These are phyloP conservation scores for Hydnomerulius pinastri DNA, from an alignment of 768 basidiomycete species.

Conservation along the genomic window DNA sequence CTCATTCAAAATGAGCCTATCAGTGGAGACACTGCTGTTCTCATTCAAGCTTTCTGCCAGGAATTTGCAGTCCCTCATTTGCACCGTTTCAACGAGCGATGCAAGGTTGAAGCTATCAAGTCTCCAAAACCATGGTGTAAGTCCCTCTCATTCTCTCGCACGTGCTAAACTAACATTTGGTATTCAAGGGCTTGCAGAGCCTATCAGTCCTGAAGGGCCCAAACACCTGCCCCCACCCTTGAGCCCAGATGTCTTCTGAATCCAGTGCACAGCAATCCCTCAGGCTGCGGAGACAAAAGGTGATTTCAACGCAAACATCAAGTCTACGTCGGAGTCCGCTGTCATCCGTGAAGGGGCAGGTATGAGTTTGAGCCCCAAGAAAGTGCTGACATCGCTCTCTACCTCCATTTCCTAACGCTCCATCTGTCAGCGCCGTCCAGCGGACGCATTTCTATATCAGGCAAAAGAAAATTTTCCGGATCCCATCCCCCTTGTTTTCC, in stretches of 20 bases:
- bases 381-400: too few relatives aligned
- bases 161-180: too few relatives aligned
- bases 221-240: neutral
- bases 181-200: neutral
- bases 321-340: too few relatives aligned
- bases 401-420: too few relatives aligned
- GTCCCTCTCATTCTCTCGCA: too few relatives aligned
- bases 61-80: slow-evolving; percentile 12
- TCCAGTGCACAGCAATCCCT: too few relatives aligned
- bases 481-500: neutral
- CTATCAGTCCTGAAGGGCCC: neutral
- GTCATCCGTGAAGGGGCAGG: too few relatives aligned
- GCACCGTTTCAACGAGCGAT: slow-evolving; percentile 1
- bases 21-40: neutral
- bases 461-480: neutral
- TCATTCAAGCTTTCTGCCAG: slow-evolving; percentile 12
- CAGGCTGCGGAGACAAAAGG: too few relatives aligned
- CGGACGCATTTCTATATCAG: neutral
- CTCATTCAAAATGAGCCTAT: neutral
- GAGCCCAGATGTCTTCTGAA: too few relatives aligned
- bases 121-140: slow-evolving; percentile 1
- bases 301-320: too few relatives aligned
- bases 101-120: neutral
- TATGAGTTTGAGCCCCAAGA: too few relatives aligned
- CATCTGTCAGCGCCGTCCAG: too few relatives aligned